A percentile compares a stretch with the other conserved stretches of the same genome.
These are phyloP conservation scores for Fonsecaea monophora DNA, from an alignment of 2,329 filamentous ascomycete species.

Conservation along the genomic window DNA sequence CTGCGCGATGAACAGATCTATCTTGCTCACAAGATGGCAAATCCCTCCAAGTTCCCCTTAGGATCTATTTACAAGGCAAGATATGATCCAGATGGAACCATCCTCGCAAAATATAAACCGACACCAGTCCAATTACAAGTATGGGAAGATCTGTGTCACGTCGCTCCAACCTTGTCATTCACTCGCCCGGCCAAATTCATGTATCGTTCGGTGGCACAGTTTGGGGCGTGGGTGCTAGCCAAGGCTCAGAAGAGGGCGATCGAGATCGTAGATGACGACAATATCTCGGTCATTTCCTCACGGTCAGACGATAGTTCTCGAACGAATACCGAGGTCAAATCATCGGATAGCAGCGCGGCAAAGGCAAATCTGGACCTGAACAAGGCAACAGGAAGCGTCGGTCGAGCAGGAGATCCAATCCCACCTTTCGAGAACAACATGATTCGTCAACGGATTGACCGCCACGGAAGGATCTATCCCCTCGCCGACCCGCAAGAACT, in stretches of 20 bases:
- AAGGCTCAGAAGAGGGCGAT: constrained; percentile 80
- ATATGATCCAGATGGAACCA: constrained; percentile 61
- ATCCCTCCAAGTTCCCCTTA: constrained; percentile 78
- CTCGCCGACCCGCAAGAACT: constrained; percentile 71
- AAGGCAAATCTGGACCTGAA: constrained; percentile 39
- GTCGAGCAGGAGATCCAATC: constrained; percentile 84
- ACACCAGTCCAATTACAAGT: constrained; percentile 94
- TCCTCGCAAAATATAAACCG: constrained; percentile 72
- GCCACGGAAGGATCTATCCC: constrained; percentile 75
- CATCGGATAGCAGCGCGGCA: constrained; percentile 29
- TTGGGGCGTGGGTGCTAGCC: constrained; percentile 88
- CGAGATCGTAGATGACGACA: constrained; percentile 80
- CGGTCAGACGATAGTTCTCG: constrained; percentile 50
- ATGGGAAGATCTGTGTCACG: constrained; percentile 95
- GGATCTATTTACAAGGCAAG: constrained; percentile 68
- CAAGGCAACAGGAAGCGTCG: constrained; percentile 59
- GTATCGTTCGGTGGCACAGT: constrained; percentile 91
- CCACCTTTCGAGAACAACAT: constrained; percentile 83
- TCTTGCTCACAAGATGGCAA: constrained; percentile 89
- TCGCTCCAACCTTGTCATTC: constrained; percentile 90
- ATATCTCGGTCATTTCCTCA: constrained; percentile 76
- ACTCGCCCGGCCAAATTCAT: constrained; percentile 96
- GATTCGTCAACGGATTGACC: constrained; percentile 86
- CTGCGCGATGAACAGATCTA: constrained; percentile 95
- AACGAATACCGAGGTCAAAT: constrained; percentile 26